A percentile compares a stretch with the other conserved stretches of the same genome.
phyloP scores from a whole-genome alignment of 163 green algal species.

The Chlamydomonas reinhardtii region DNA sequence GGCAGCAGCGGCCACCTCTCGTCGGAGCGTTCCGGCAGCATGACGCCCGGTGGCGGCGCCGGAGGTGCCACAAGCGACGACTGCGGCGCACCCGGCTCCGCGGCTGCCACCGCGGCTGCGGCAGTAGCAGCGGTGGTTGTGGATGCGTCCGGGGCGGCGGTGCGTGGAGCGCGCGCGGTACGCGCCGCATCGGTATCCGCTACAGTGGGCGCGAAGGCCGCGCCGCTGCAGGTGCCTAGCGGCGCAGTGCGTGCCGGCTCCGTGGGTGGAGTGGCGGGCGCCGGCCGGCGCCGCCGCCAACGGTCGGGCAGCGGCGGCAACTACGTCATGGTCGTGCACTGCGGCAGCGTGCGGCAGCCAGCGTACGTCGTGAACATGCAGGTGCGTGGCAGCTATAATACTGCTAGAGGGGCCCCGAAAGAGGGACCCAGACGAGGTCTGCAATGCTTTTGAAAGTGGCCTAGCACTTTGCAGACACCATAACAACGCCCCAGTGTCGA shows the following conservation, averaged over 20 bases:
- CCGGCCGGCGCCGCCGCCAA: background rate
- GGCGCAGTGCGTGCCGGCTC: background rate
- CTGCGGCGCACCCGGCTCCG: background rate
- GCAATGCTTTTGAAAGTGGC: too few relatives aligned
- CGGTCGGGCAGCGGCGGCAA: background rate
- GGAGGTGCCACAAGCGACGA: background rate
- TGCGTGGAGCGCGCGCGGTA: background rate
- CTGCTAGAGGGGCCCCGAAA: too few relatives aligned
- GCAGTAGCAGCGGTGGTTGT: background rate
- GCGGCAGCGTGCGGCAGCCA: conserved; percentile 81
- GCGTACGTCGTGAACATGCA: conserved; percentile 77
- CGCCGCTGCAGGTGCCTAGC: background rate
- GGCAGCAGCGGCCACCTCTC: conserved; percentile 11
- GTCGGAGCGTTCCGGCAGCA: background rate
- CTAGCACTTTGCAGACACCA: too few relatives aligned
- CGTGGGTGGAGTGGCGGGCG: background rate
- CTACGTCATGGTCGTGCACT: conserved; percentile 78
- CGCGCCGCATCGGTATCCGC: background rate
- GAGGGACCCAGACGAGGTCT: too few relatives aligned
- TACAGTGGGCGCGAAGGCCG: background rate
- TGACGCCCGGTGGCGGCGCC: background rate
- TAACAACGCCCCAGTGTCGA: too few relatives aligned
- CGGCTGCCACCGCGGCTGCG: background rate
- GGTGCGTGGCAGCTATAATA: conserved; percentile 66
- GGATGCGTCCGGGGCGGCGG: too few relatives aligned